Base-by-base conservation (phyloP, 768 basidiomycete genomes). In the Daedalea quercina region DNA sequence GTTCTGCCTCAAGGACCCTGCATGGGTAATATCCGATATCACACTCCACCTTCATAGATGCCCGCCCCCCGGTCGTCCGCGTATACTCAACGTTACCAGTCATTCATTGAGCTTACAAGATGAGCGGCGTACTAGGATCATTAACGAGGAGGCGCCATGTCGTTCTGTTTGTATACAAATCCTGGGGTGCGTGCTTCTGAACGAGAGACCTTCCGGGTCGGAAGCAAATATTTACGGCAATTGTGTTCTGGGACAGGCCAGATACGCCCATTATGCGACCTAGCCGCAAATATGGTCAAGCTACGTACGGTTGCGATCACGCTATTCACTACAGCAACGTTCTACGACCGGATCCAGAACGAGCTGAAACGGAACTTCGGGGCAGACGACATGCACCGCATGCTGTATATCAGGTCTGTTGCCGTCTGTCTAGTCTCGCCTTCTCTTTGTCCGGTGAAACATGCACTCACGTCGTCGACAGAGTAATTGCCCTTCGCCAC, bases 311-410 rank as follows among this genome's bases (percentile, higher is more conserved):
- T 54, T 2, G 20, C 31, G 9, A 49, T 60, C 17, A 60, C 59
- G 1, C 40, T 60, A n/a, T 49, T 60, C 19, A 44, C 45, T 20
- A 55, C 49, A 7, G 19, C 45, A 9, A 26, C 7, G 1, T 45
- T 55, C 13, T 51, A 43, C 26, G 48, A 53, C 8, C 56, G 56
- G 19, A 26, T 50, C 11, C 20, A n/a, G 9, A 52, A 44, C 7
- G 59, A 60, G 46, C 48, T 60, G 3, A 41, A 47, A 1, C 53
- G 54, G 0, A 50, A 44, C 47, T 56, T 60, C 13, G 51, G 25
- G 2, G 20, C 24, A 1, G 48, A 43, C 17, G 55, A 55, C 7
- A 43, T 50, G 6, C 40, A 40, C n/a, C 24, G 19, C 17, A 31
- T 40, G 19, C 12, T 43, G 0, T 31, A 20, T 20, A 40, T 55